Base-by-base conservation (phyloP, 495 filamentous ascomycete genomes). In the Penicillium maclennaniae region DNA sequence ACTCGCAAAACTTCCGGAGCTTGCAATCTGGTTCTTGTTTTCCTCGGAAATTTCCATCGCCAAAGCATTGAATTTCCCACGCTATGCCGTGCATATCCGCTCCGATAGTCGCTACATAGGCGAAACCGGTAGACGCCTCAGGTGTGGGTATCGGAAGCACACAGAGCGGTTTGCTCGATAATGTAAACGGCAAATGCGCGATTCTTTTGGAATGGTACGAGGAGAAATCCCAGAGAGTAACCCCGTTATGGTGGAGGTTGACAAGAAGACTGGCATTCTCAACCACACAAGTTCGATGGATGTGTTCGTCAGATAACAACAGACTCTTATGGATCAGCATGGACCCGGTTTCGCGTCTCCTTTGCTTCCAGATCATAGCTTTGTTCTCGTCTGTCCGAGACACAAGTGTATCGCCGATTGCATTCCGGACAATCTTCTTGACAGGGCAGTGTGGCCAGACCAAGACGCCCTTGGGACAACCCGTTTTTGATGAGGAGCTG, bases 361-460 rank as follows among this genome's bases (percentile, higher is more conserved):
- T 70, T 69, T 96, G 90, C 45, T 77, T 83, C 92, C 92, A 97
- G 16, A 96, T 81, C 54, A 91, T 82, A 23, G 86, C 84, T 68
- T 95, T 85, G 57, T 89, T 86, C 21, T 87, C 74, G 49, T 85
- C 78, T 0, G 92, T 95, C 26, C 90, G 78, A 8, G 92, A 95
- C 26, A 95, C 79, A 26, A 96, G 75, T 12, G 88, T 87, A 53
- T 84, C 77, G 6, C 92, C 92, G 59, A 84, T 85, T 10, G 83
- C 85, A 60, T 89, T 95, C 43, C 91, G 82, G 31, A 93, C 84
- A 47, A 97, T 86, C 60, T 92, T 95, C 55, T 87, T 85, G 56
- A 96, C 82, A 0, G 87, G 12, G 79, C 79, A 50, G 85, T 87
- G 74, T 97, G 92, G 7, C 92, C 92, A 17, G 90, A 89, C 87